Evolutionary conservation across 805 yeast species (phyloP), one percentile per base, ranked within the genome.

Genomic region (Nakazawaea populi): DNA sequence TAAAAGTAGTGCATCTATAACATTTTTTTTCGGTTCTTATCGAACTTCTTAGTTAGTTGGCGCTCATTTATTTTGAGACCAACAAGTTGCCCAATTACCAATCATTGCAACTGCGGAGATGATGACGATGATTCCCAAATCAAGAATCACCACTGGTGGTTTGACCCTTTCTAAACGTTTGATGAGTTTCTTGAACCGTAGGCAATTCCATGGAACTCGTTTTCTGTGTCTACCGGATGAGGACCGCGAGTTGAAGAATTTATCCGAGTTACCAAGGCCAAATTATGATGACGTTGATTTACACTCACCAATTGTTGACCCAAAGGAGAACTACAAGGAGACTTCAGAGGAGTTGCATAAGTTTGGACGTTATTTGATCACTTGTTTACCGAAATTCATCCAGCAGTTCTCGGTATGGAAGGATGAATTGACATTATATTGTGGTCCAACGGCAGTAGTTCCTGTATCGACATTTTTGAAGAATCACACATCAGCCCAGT

Each of bases 401-500:
- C 95, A 89, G 71, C 85, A 85, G 66, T 89, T 87, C 60, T 75
- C 88, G 5, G 96, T 89, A 46, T 89, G 96, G 96, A 89, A 89
- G 69, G 95, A 89, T 64, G 96, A 89, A 70, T 78, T 89, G 65
- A 79, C 85, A 42, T 67, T 89, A 47, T 83, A 82, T 66, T 80
- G 85, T 53, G 86, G 89, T 3, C 96, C 96, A 43, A 69, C 78
- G 28, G 91, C 89, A 6, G 66, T 89, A 50, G 73, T 81, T 56
- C 94, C 89, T n/a, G 82, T 82, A 52, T 69, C 83, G 65, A 68
- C 78, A 27, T 89, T 86, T 63, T 73, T 89, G 68, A 80, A 79
- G 60, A 80, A 87, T 67, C 96, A 89, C 68, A 83, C 92, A 27
- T 75, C 95, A 2, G 75, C 89, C 12, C 95, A 89, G 70, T 89